Base-by-base conservation (phyloP, 164 flowering plant genomes). In the Dillenia turbinata region DNA sequence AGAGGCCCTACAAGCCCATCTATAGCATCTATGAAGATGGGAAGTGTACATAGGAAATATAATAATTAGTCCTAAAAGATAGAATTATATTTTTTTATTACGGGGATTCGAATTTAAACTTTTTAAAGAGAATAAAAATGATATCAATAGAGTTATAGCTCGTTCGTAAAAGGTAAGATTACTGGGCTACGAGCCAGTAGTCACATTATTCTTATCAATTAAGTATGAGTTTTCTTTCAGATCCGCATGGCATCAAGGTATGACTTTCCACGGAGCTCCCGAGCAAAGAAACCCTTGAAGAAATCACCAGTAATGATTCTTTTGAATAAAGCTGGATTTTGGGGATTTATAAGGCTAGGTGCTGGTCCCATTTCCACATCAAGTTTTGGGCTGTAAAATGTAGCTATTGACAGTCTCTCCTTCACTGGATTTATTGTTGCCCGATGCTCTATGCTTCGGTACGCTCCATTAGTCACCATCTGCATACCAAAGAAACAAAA, bases 391-490 rank as follows among this genome's bases (percentile, higher is more conserved):
- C 9, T 47, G 52, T 58, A 54, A 44, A 75, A 78, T 46, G 79
- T 72, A 1, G 75, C 82, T 1, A 78, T 33, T 0, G 81, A 78
- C 15, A 78, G 46, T 47, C 78, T 75, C 51, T 78, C 78, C 43
- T 60, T 67, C 45, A 0, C 33, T 2, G 74, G 60, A 54, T 72
- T 73, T 10, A 78, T 73, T 0, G 60, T 66, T 12, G 66, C 82
- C 0, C 77, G 54, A 46, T 77, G 81, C 71, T 71, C 74, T 3
- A 74, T 64, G 66, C 81, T 77, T 0, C 71, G 62, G 49, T 77
- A 77, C 2, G 14, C 13, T 2, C 78, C 78, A 51, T 77, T 77
- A 7, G 69, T 69, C 56, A 65, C 44, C 13, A 77, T 77, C 80
- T 77, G 59, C 55, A 46, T 67, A 63, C 22, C 22, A 19, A 19